Evolutionary conservation across 2,329 filamentous ascomycete species (phyloP), one percentile per base, ranked within the genome.

Genomic region (Penicillium sp.): DNA sequence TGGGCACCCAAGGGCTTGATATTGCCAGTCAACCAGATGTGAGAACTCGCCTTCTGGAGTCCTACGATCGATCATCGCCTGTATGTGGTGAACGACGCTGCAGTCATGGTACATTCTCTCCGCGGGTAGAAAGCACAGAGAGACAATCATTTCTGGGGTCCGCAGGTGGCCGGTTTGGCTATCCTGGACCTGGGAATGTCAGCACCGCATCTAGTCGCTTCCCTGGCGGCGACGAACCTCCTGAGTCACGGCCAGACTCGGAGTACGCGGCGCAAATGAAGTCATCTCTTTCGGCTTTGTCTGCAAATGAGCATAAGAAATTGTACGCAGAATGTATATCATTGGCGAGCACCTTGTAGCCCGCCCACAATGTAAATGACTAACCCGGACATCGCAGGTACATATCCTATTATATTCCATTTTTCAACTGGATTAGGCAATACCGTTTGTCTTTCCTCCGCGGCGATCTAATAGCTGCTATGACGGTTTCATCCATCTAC

Each of bases 401-500:
- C 60, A 66, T 95, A 44, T 80, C 83, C 3, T 96, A 98, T 69
- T 98, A 98, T 60, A 72, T 98, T 30, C 92, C 92, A 0, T 85
- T 89, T 45, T 70, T 95, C 49, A 88, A 83, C 48, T 98, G 92
- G 92, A 82, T 94, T 45, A 74, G 73, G 35, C 86, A 95, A 66
- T 98, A 98, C 65, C 79, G 77, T 52, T 81, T 79, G 75, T 76
- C 79, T 3, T 95, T 85, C 64, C 65, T 96, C 32, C 79, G 82
- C 52, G 92, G 92, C 32, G 92, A 98, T 63, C 68, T 96, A 12
- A 72, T 94, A 10, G 84, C 90, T 6, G 89, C 90, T 32, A 63
- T 96, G 46, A 96, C 92, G n/a, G 83, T 98, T 70, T 86, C 90
- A n/a, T 95, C 89, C 16, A 92, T 98, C 69, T 98, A 98, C 63